Conservation (phyloP, 768 basidiomycete species). For the Mycena latifolia region DNA sequence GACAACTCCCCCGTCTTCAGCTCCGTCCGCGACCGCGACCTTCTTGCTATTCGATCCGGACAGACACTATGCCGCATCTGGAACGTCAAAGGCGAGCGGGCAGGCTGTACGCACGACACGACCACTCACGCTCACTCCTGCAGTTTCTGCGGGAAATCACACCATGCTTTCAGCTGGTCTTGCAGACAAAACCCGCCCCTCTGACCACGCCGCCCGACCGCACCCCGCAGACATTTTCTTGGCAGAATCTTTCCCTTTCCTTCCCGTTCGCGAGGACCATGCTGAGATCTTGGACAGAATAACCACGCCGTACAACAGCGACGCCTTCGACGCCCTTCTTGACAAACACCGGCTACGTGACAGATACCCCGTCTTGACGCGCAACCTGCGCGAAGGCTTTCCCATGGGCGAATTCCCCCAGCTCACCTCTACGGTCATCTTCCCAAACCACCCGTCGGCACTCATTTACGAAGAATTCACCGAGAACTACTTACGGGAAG, state of each 20-base stretch:
- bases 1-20: conserved; percentile 4
- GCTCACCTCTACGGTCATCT: conserved; percentile 34
- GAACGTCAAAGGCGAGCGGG: conserved; percentile 11
- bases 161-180: conserved; percentile 8
- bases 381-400: conserved; percentile 39
- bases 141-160: conserved; percentile 7
- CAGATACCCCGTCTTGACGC: conserved; percentile 36
- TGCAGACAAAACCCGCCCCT: not conserved
- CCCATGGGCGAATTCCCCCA: conserved; percentile 41
- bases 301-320: no score
- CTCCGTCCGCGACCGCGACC: not conserved
- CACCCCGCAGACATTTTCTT: no score
- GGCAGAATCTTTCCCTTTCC: not conserved
- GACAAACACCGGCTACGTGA: no score
- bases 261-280: conserved; percentile 10
- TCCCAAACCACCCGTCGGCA: conserved; percentile 40
- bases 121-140: conserved; percentile 9
- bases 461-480: conserved; percentile 22
- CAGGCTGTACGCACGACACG: conserved; percentile 6
- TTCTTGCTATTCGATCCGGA: not conserved
- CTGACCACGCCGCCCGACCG: conserved; percentile 23
- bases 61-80: conserved; percentile 18
- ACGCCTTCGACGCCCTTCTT: no score
- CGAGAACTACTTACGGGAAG: conserved; percentile 33
- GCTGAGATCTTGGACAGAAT: no score